Conservation (phyloP, 2,329 filamentous ascomycete species). For the Alternaria triticimaculans region DNA sequence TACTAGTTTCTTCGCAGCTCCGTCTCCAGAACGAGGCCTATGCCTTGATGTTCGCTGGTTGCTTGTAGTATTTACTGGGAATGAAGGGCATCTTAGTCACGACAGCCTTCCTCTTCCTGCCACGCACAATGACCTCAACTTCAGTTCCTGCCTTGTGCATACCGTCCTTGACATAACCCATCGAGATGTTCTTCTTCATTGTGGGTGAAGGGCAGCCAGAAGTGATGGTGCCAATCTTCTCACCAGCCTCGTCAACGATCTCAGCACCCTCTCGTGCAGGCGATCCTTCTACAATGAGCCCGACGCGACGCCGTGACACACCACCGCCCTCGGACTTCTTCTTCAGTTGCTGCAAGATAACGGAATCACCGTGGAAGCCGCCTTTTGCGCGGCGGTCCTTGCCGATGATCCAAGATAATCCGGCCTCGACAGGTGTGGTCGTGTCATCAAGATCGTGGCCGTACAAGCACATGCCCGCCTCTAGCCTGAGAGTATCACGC, state of each 20-base stretch:
- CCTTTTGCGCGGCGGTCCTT: constrained; percentile 73
- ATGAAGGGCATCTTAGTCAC: constrained; percentile 92
- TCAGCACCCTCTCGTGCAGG: constrained; percentile 89
- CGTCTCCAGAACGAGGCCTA: constrained; percentile 2
- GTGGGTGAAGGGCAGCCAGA: constrained; percentile 90
- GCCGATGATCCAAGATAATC: constrained; percentile 81
- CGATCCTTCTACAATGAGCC: constrained; percentile 81
- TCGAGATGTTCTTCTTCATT: constrained; percentile 88
- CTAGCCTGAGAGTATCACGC: constrained; percentile 87
- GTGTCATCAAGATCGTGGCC: constrained; percentile 92
- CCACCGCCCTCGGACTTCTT: constrained; percentile 75
- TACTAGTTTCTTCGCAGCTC: neutral
- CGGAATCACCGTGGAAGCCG: constrained; percentile 84
- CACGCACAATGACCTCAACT: constrained; percentile 77
- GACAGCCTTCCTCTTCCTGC: constrained; percentile 74
- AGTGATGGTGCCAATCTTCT: constrained; percentile 80
- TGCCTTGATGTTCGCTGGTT: constrained; percentile 33
- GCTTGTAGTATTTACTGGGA: constrained; percentile 73
- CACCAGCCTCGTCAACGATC: constrained; percentile 69
- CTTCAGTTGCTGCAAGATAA: constrained; percentile 78
- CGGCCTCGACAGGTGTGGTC: constrained; percentile 72
- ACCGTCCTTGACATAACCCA: constrained; percentile 87
- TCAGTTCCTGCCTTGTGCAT: constrained; percentile 85
- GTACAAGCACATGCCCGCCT: constrained; percentile 99
- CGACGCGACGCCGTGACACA: constrained; percentile 76